A percentile compares a stretch with the other conserved stretches of the same genome.
phyloP scores from a whole-genome alignment of 257 asterid genomes.

The Petunia axillaris region DNA sequence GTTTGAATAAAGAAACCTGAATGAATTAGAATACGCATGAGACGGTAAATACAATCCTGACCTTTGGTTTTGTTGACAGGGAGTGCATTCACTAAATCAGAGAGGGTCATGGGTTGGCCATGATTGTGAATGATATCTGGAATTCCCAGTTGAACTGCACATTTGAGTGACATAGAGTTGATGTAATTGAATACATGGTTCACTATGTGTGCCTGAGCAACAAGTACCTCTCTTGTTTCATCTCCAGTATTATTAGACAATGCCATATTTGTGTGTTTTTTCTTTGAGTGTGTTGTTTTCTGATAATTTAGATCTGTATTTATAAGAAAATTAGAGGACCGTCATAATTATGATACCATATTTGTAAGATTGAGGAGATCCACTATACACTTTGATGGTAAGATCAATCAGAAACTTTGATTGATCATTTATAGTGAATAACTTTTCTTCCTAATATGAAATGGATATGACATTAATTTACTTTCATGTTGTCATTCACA shows the following conservation, averaged over 20 bases:
- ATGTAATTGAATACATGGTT: conserved; percentile 30
- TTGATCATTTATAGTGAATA: too few species aligned
- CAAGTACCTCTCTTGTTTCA: conserved; percentile 17
- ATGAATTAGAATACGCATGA: conserved; percentile 24
- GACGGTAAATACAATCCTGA: conserved; percentile 12
- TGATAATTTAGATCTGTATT: not conserved
- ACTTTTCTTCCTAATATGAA: too few species aligned
- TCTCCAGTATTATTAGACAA: not conserved
- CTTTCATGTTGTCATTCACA: too few species aligned
- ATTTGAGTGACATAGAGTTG: conserved; percentile 33
- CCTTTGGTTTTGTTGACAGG: conserved; percentile 24
- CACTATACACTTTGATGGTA: not conserved
- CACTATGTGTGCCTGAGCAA: conserved; percentile 37
- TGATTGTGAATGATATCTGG: conserved; percentile 34
- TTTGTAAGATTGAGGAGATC: conserved; percentile 1
- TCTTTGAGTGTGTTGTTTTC: not conserved
- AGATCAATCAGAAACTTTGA: not conserved
- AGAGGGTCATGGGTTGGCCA: conserved; percentile 22
- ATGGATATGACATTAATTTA: too few species aligned
- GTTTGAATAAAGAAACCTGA: conserved; percentile 25
- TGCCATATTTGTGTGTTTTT: conserved; percentile 19
- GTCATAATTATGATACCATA: not conserved
- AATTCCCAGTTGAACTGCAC: conserved; percentile 33
- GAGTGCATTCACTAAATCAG: conserved; percentile 25
- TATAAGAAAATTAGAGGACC: not conserved